A percentile compares a stretch with the other conserved stretches of the same genome.
These are phyloP conservation scores for Blastomyces parvus DNA, from an alignment of 2,329 filamentous ascomycete genomes.

Conservation along the genomic window DNA sequence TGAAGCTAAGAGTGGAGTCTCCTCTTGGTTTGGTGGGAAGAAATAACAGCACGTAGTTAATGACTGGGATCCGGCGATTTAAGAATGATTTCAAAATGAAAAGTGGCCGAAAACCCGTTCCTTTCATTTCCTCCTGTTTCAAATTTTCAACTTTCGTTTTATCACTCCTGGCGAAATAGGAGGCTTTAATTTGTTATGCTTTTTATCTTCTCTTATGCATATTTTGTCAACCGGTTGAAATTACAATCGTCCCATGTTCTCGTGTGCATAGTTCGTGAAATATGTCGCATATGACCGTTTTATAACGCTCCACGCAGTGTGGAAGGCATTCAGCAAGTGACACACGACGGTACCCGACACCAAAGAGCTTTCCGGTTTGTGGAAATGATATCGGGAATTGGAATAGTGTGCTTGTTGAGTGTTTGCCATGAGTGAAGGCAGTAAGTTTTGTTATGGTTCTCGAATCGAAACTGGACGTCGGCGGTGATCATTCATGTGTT, in stretches of 20 bases:
- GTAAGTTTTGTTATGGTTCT: not conserved
- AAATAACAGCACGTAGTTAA: slow-evolving; percentile 9
- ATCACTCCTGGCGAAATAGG: not conserved
- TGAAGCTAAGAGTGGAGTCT: slow-evolving; percentile 75
- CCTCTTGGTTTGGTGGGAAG: slow-evolving; percentile 67
- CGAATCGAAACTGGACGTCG: not conserved
- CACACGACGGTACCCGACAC: not conserved
- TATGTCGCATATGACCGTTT: not conserved
- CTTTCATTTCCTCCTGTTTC: not conserved
- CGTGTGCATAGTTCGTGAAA: not conserved
- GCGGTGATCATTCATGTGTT: not conserved
- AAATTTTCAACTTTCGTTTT: not conserved
- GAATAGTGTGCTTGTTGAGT: not conserved
- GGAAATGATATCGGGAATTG: not conserved
- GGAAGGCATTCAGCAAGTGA: not conserved
- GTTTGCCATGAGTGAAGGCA: not conserved
- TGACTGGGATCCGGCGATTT: not conserved
- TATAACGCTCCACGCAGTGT: not conserved
- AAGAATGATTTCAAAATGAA: not conserved
- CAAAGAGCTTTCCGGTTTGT: not conserved
- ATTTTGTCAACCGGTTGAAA: not conserved
- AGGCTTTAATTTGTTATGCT: not conserved
- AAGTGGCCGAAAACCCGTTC: not conserved
- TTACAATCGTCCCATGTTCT: not conserved
- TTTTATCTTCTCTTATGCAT: not conserved